Percentiles rank a stretch among this genome's conserved stretches.
Conservation (phyloP, 208 protist genomes). For the Sergeia podlipaevii region DNA sequence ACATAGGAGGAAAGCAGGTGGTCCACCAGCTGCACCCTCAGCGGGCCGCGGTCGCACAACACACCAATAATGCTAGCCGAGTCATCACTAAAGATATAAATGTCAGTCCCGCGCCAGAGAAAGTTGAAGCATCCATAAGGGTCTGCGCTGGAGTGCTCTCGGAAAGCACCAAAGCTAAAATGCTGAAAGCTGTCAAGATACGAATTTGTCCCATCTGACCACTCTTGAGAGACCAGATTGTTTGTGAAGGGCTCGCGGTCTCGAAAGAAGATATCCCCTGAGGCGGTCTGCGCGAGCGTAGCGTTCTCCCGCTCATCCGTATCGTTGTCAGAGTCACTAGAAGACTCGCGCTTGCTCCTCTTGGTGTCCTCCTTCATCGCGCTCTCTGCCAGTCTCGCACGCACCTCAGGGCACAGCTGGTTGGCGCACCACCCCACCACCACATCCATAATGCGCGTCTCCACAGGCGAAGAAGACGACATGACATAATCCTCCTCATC, state of each 20-base stretch:
- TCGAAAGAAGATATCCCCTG: conserved; percentile 25
- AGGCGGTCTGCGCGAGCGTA: background rate
- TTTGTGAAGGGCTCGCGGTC: conserved; percentile 39
- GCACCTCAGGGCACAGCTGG: no score
- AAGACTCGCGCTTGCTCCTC: no score
- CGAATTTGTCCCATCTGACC: no score
- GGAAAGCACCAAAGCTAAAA: no score
- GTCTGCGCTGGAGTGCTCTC: conserved; percentile 18
- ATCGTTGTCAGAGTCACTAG: no score
- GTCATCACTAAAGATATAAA: conserved; percentile 23
- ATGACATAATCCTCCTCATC: background rate
- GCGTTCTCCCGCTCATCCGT: no score
- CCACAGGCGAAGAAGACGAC: background rate
- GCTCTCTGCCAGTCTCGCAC: no score
- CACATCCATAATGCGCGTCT: background rate
- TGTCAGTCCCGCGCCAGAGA: conserved; percentile 15
- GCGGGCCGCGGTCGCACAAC: conserved; percentile 18
- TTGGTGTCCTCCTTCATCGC: no score
- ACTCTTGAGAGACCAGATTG: conserved; percentile 12
- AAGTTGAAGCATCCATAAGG: conserved; percentile 37
- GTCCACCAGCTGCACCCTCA: conserved; percentile 31
- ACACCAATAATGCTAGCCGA: conserved; percentile 16
- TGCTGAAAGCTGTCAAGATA: no score
- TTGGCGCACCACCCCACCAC: background rate
- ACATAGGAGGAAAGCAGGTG: conserved; percentile 33